Percentiles rank a stretch among this genome's conserved stretches.
These are phyloP conservation scores for Sarocladium oryzae DNA, from an alignment of 2,329 filamentous ascomycete species.

Conservation along the genomic window DNA sequence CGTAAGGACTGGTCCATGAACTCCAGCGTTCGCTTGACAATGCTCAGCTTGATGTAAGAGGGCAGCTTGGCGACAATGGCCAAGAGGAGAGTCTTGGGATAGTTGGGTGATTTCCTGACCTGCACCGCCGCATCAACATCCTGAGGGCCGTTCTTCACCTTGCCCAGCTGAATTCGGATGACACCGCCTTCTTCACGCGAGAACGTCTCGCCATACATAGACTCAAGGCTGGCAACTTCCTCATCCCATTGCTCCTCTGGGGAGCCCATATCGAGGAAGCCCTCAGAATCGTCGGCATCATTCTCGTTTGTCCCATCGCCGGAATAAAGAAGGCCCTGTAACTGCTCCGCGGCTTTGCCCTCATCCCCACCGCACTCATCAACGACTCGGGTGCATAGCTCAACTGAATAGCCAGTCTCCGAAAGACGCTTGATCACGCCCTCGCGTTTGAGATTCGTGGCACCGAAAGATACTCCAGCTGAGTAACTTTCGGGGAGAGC, in stretches of 20 bases:
- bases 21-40: slow-evolving; percentile 68
- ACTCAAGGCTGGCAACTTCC: slow-evolving; percentile 75
- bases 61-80: slow-evolving; percentile 67
- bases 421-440: slow-evolving; percentile 75
- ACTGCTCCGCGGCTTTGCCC: slow-evolving; percentile 65
- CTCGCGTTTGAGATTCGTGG: slow-evolving; percentile 74
- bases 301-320: slow-evolving; percentile 5
- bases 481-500: slow-evolving; percentile 87
- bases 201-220: slow-evolving; percentile 77
- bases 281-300: slow-evolving; percentile 33
- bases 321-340: slow-evolving; percentile 52
- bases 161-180: slow-evolving; percentile 63
- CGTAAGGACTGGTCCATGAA: slow-evolving; percentile 64
- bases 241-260: slow-evolving; percentile 71
- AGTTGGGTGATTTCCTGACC: slow-evolving; percentile 65
- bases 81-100: slow-evolving; percentile 66
- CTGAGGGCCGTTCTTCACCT: slow-evolving; percentile 42
- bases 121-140: slow-evolving; percentile 53
- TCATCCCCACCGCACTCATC: slow-evolving; percentile 68
- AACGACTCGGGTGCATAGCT: slow-evolving; percentile 74
- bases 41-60: slow-evolving; percentile 87
- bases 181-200: slow-evolving; percentile 51
- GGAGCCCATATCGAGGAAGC: slow-evolving; percentile 41
- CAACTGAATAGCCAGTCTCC: slow-evolving; percentile 75
- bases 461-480: slow-evolving; percentile 80